Evolutionary conservation across 768 basidiomycete genomes (phyloP).

Genomic region (Termitomyces sp.): DNA sequence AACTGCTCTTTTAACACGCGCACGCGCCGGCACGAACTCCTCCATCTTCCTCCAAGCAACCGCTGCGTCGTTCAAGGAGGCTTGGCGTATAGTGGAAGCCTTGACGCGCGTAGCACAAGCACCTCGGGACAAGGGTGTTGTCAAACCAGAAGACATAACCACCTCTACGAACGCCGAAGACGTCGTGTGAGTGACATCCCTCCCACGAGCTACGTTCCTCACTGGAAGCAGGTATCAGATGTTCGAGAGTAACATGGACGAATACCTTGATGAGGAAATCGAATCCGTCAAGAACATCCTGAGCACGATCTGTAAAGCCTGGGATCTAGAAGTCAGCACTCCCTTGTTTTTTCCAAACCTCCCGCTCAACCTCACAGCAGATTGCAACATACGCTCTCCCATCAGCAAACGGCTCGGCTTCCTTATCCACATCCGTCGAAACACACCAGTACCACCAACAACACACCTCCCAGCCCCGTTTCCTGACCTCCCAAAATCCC

Average conservation of each 20-base stretch:
- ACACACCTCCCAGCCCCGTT: slow-evolving; percentile 41
- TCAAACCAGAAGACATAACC: slow-evolving; percentile 12
- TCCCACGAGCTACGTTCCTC: slow-evolving; percentile 2
- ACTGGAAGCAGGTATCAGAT: slow-evolving; percentile 64
- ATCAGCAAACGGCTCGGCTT: background rate
- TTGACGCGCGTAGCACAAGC: slow-evolving; percentile 54
- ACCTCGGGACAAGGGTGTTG: slow-evolving; percentile 1
- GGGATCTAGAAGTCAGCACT: slow-evolving; percentile 60
- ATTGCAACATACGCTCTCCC: slow-evolving; percentile 11
- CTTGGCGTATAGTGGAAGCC: slow-evolving; percentile 80
- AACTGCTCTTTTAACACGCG: slow-evolving; percentile 66
- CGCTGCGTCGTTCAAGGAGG: slow-evolving; percentile 86
- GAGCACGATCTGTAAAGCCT: slow-evolving; percentile 68
- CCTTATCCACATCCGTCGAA: slow-evolving; percentile 5
- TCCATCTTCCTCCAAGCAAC: slow-evolving; percentile 76
- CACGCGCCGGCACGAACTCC: slow-evolving; percentile 46
- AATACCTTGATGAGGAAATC: slow-evolving; percentile 92
- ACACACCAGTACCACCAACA: slow-evolving; percentile 6
- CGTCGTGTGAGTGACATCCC: slow-evolving; percentile 56
- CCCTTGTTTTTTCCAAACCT: background rate
- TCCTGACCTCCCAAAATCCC: slow-evolving; percentile 82
- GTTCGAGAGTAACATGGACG: slow-evolving; percentile 97
- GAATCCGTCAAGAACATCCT: slow-evolving; percentile 74
- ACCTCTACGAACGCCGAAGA: slow-evolving; percentile 55
- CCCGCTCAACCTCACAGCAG: slow-evolving; percentile 4